Conservation (phyloP, 2,329 filamentous ascomycete genomes). For the Colletotrichum melonis region DNA sequence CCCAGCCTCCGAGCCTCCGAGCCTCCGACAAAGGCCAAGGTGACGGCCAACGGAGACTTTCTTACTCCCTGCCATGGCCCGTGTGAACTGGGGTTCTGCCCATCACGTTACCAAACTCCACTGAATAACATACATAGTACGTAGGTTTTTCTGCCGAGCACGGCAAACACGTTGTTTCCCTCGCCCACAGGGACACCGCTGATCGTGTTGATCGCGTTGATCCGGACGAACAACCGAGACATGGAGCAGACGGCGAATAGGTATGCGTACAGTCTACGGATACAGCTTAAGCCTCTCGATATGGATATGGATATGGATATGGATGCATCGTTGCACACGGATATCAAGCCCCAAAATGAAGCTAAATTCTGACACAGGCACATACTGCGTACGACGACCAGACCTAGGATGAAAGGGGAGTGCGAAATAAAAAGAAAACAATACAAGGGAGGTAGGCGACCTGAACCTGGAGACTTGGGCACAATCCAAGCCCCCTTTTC, state of each 20-base stretch:
- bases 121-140: conserved; percentile 13
- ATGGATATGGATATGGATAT: no score
- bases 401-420: background rate
- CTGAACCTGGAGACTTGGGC: background rate
- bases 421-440: background rate
- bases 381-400: background rate
- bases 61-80: conserved; percentile 10
- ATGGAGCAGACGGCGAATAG: background rate
- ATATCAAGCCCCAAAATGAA: background rate
- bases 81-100: background rate
- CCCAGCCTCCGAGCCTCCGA: background rate
- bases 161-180: background rate
- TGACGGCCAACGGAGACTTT: background rate
- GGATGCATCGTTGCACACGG: no score
- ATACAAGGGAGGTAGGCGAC: background rate
- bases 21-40: background rate
- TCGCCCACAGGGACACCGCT: conserved; percentile 12
- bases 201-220: conserved; percentile 26
- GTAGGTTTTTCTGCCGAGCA: no score
- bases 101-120: conserved; percentile 23
- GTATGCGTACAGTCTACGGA: no score
- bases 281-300: no score
- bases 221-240: conserved; percentile 13
- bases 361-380: background rate
- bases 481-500: conserved; percentile 1